Percentiles rank a stretch among this genome's conserved stretches.
These are phyloP conservation scores for Cylindricascospora bacillispora DNA, from an alignment of 1,139 yeast genomes.

Conservation along the genomic window DNA sequence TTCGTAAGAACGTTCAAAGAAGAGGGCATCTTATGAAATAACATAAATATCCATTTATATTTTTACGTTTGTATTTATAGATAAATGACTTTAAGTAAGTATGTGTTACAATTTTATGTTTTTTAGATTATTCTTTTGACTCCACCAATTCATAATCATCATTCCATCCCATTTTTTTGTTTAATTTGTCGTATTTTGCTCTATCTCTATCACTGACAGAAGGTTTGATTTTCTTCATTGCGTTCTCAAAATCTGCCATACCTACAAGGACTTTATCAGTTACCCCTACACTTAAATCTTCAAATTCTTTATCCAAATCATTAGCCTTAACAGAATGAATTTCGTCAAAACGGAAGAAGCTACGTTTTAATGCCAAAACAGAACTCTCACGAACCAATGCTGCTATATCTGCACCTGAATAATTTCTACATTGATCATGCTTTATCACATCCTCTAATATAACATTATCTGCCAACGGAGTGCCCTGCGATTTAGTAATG, in stretches of 20 bases:
- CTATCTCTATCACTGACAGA: conserved; percentile 87
- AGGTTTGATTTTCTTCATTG: conserved; percentile 68
- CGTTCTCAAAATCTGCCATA: conserved; percentile 51
- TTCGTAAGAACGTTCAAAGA: conserved; percentile 51
- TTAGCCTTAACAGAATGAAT: conserved; percentile 29
- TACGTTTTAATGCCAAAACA: conserved; percentile 67
- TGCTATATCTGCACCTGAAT: conserved; percentile 92
- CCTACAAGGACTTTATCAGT: conserved; percentile 41
- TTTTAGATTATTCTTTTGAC: conserved; percentile 5
- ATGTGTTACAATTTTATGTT: too few relatives aligned
- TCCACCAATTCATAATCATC: conserved; percentile 16
- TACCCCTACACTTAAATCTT: conserved; percentile 35
- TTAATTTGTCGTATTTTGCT: conserved; percentile 52
- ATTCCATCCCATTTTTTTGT: conserved; percentile 48
- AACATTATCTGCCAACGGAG: conserved; percentile 62
- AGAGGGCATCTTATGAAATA: conserved; percentile 26
- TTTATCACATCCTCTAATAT: conserved; percentile 50
- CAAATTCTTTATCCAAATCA: conserved; percentile 29
- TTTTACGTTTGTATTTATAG: too few relatives aligned
- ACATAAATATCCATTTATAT: too few relatives aligned
- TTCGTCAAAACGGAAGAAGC: conserved; percentile 39
- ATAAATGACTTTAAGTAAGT: too few relatives aligned
- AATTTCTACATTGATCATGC: conserved; percentile 74
- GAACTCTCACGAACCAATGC: conserved; percentile 90
- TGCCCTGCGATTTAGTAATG: conserved; percentile 52